Conservation (phyloP, 495 filamentous ascomycete species). For the Aspergillus coremiiformis region DNA sequence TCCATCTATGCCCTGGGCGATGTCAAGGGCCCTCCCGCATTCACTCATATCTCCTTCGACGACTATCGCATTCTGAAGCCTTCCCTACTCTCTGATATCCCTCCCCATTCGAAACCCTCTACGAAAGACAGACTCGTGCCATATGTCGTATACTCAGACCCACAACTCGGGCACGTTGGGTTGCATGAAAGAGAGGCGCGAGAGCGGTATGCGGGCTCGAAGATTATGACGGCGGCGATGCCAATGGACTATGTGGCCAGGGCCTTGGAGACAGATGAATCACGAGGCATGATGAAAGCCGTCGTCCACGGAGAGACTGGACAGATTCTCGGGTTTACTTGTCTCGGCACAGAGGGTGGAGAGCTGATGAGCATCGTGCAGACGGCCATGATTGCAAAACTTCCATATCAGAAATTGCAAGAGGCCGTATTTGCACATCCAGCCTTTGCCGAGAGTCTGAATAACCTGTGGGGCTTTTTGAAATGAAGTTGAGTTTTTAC, state of each 20-base stretch:
- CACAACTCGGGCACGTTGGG: conserved; percentile 46
- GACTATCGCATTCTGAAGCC: conserved; percentile 46
- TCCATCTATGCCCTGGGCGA: conserved; percentile 45
- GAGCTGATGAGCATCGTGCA: conserved; percentile 47
- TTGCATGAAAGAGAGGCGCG: conserved; percentile 32
- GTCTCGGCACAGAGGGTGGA: conserved; percentile 45
- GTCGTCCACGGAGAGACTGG: conserved; percentile 37
- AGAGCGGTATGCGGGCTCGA: conserved; percentile 9
- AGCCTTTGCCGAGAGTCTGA: conserved; percentile 42
- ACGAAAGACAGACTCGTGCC: conserved; percentile 33
- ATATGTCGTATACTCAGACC: conserved; percentile 46
- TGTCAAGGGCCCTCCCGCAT: conserved; percentile 44
- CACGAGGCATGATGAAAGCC: conserved; percentile 46
- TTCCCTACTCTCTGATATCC: neutral
- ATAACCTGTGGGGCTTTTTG: conserved; percentile 41
- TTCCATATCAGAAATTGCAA: conserved; percentile 33
- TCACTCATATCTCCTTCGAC: conserved; percentile 50
- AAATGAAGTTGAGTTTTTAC: conserved; percentile 5
- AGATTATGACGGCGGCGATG: conserved; percentile 39
- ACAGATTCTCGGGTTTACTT: conserved; percentile 43
- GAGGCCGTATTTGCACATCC: conserved; percentile 45
- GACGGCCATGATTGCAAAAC: conserved; percentile 41
- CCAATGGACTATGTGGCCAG: conserved; percentile 45
- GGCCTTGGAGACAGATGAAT: conserved; percentile 45
- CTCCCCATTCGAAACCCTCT: conserved; percentile 3